Percentiles rank a stretch among this genome's conserved stretches.
These are phyloP conservation scores for Wickerhamomyces bovis DNA, from an alignment of 805 yeast genomes.

Conservation along the genomic window DNA sequence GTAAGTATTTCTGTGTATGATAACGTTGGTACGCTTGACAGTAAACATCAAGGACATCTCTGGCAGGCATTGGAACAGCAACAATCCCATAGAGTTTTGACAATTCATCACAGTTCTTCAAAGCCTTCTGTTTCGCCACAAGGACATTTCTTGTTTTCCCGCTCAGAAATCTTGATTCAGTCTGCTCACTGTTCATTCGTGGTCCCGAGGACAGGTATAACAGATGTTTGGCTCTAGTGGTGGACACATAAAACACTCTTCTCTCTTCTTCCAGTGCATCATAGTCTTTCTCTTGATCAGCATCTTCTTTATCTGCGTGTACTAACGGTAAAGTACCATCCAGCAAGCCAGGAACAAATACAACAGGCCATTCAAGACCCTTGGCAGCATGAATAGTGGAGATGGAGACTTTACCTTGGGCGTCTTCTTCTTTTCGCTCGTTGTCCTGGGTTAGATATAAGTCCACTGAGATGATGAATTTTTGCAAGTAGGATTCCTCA, in stretches of 20 bases:
- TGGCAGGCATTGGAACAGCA: neutral
- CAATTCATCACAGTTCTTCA: neutral
- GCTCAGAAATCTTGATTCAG: slow-evolving; percentile 10
- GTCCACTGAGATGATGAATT: slow-evolving; percentile 31
- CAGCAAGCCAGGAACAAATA: slow-evolving; percentile 68
- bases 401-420: slow-evolving; percentile 37
- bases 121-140: neutral
- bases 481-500: slow-evolving; percentile 22
- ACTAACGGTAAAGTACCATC: slow-evolving; percentile 63
- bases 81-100: slow-evolving; percentile 4
- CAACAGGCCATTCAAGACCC: slow-evolving; percentile 95
- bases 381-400: slow-evolving; percentile 91
- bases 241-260: slow-evolving; percentile 80
- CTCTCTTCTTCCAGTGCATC: slow-evolving; percentile 63
- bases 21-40: slow-evolving; percentile 9
- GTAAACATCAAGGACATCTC: neutral
- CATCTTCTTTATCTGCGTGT: slow-evolving; percentile 32
- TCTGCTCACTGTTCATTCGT: neutral
- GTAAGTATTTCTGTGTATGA: neutral
- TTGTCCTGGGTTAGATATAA: slow-evolving; percentile 26
- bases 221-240: slow-evolving; percentile 70
- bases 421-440: slow-evolving; percentile 16
- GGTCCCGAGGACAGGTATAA: slow-evolving; percentile 34
- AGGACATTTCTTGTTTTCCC: slow-evolving; percentile 3
- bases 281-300: slow-evolving; percentile 7